Conservation (phyloP, 345 rosid genomes). For the Camelina neglecta region DNA sequence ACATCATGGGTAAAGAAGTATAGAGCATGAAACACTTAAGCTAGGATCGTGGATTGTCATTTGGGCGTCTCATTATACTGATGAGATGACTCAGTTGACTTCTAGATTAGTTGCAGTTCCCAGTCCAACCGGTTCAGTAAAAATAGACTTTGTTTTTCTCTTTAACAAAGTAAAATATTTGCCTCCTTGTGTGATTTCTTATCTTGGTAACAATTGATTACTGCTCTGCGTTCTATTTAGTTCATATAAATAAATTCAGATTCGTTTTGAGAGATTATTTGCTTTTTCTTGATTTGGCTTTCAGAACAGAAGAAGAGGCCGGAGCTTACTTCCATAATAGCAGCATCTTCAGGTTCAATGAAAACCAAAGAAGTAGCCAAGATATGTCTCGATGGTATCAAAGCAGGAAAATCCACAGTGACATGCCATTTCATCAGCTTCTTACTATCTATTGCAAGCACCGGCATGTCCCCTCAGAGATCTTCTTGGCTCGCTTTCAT, state of each 20-base stretch:
- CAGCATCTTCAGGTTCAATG: constrained; percentile 62
- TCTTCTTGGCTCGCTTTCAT: constrained; percentile 65
- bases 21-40: not conserved
- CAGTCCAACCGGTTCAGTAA: not conserved
- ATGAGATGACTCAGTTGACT: not conserved
- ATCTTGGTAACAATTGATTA: no score
- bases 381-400: constrained; percentile 61
- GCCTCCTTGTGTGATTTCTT: no score
- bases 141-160: no score
- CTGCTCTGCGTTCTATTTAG: no score
- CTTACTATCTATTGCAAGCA: constrained; percentile 57
- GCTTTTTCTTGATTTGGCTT: not conserved
- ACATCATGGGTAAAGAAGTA: not conserved
- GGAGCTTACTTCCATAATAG: constrained; percentile 58
- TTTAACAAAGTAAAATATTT: no score
- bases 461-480: constrained; percentile 72
- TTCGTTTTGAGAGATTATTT: no score
- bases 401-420: constrained; percentile 58
- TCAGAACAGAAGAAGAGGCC: constrained; percentile 66
- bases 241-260: no score
- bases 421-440: constrained; percentile 72
- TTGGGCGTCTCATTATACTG: not conserved
- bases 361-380: constrained; percentile 74
- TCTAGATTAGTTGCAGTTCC: not conserved
- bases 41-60: not conserved